These are phyloP conservation scores for Mastigamoeba balamuthi DNA, from an alignment of 78 protist species.

Conservation along the genomic window DNA sequence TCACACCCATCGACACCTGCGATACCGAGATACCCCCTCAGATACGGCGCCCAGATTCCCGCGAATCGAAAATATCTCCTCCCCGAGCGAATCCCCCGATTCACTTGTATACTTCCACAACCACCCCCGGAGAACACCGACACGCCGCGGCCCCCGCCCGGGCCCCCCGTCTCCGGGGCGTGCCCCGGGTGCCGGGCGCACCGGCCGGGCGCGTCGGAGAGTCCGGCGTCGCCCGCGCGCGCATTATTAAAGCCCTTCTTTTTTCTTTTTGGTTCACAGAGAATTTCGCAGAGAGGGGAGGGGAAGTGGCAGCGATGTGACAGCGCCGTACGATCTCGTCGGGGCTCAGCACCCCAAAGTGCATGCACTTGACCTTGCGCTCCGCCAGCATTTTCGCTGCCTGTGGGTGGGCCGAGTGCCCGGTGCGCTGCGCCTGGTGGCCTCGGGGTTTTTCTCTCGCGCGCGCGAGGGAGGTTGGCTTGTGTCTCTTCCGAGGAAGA, in stretches of 20 bases:
- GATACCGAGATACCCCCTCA: background rate
- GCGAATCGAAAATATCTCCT: no score
- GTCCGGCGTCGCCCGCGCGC: no score
- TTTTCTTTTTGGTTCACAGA: background rate
- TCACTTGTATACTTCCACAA: background rate
- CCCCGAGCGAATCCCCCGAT: no score
- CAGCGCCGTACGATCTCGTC: constrained; percentile 51
- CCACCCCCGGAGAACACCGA: background rate
- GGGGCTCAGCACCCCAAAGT: constrained; percentile 78
- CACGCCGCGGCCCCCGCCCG: background rate
- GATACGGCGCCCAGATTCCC: no score
- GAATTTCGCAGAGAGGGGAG: background rate
- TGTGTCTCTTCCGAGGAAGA: no score
- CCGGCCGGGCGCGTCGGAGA: no score
- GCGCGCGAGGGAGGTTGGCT: no score
- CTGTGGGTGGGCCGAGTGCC: constrained; percentile 2
- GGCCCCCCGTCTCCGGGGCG: no score
- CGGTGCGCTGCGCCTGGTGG: no score
- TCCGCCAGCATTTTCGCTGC: no score
- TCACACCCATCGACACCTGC: constrained; percentile 47
- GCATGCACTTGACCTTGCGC: constrained; percentile 46
- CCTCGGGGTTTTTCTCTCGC: no score
- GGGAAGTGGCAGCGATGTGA: background rate
- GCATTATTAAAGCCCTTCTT: background rate
- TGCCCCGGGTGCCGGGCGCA: no score